phyloP scores from a whole-genome alignment of 2,329 filamentous ascomycete genomes.

The Chrysoporthe deuterocubensis region DNA sequence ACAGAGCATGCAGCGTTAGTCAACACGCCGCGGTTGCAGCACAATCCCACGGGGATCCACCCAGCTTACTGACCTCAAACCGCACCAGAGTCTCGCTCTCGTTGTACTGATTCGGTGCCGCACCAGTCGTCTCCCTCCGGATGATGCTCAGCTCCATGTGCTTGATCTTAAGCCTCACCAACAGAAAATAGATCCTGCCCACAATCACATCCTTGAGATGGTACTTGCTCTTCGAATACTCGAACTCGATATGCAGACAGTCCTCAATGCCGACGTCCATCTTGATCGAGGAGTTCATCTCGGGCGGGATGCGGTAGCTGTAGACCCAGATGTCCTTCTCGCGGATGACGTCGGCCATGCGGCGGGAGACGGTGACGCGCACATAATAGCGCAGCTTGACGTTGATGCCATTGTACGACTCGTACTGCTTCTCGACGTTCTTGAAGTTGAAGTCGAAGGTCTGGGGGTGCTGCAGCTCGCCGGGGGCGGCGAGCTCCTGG shows the following conservation, averaged over 20 bases:
- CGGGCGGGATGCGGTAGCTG: constrained; percentile 94
- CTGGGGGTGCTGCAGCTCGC: constrained; percentile 97
- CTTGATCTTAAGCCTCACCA: constrained; percentile 98
- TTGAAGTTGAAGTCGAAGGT: constrained; percentile 99
- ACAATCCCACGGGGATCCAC: not conserved
- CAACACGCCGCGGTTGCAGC: not conserved
- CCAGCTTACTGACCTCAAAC: constrained; percentile 72
- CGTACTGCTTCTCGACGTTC: constrained; percentile 99
- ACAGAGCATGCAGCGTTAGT: constrained; percentile 6
- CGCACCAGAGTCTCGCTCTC: constrained; percentile 97
- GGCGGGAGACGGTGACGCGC: constrained; percentile 90
- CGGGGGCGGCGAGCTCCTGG: constrained; percentile 94
- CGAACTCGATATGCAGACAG: constrained; percentile 98
- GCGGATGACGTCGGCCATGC: constrained; percentile 97
- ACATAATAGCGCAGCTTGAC: constrained; percentile 99
- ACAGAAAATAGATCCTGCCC: constrained; percentile 95
- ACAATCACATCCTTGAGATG: constrained; percentile 99
- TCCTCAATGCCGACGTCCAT: constrained; percentile 99
- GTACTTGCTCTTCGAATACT: constrained; percentile 99
- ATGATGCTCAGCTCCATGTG: constrained; percentile 99
- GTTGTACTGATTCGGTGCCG: constrained; percentile 98
- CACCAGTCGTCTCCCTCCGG: constrained; percentile 91
- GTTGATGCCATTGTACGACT: constrained; percentile 99
- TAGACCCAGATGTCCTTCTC: constrained; percentile 99
- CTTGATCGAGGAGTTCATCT: constrained; percentile 98